Base-by-base conservation (phyloP, 2,329 filamentous ascomycete species). In the Epichloe coenophiala region DNA sequence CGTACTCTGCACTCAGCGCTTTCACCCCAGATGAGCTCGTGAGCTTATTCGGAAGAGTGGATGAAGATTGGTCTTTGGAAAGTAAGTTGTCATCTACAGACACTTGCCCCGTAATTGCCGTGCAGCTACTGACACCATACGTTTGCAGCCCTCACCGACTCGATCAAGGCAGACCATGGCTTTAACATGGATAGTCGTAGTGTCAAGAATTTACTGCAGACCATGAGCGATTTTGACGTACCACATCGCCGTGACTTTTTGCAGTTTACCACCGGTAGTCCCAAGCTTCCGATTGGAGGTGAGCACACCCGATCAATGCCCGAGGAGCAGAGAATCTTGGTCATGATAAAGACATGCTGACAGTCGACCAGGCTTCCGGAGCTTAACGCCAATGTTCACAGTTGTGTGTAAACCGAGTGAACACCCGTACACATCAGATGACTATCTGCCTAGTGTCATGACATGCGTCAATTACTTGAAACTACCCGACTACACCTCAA, bases 361-460 rank as follows among this genome's bases (percentile, higher is more conserved):
- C 59, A 35, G 53, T 36, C 47, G 49, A 35, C 45, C 51, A 96
- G 90, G 93, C 53, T 98, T 98, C 78, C 95, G 94, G 72, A 87
- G 84, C 66, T 80, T 98, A 55, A 97, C 89, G 2, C 93, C 93
- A 19, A 96, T 97, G 84, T 97, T 98, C 65, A 98, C 93, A 3
- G 93, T 98, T 55, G 93, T 98, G 42, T 97, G 93, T 76, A 96
- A 96, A 68, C 91, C 91, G n/a, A 95, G 88, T 66, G 93, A 98
- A 63, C 82, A 88, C 15, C 93, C 93, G 2, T 93, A 90, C 66
- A 85, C 84, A 3, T 91, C 91, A 4, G 93, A 98, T 63, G 93
- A 98, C 70, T 98, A 97, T 62, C 77, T 98, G n/a, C 93, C 94
- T 12, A 97, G 90, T 65, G 94, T 98, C 65, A 98, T 98, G 94